Conservation (phyloP, 352 stramenopile genomes). For the Phytopythium sindhum region DNA sequence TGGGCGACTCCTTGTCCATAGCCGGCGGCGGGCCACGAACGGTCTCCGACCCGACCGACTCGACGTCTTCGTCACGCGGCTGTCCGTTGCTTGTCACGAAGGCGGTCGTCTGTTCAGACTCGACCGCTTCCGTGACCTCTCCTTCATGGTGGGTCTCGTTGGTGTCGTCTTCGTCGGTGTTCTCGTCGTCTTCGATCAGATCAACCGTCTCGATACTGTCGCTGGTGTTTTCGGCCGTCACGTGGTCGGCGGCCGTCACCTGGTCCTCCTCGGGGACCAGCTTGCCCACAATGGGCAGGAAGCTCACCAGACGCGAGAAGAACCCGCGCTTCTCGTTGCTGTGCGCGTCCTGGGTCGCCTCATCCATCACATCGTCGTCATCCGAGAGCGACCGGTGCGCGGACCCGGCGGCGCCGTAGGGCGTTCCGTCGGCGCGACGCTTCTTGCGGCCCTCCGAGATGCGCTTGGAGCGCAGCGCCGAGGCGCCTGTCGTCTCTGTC, state of each 20-base stretch:
- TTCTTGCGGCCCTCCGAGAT: constrained; percentile 20
- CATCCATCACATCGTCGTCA: constrained; percentile 14
- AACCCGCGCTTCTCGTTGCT: constrained; percentile 20
- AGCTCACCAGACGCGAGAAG: constrained; percentile 60
- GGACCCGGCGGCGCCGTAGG: constrained; percentile 28
- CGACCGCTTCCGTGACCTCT: background rate
- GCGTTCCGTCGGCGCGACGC: constrained; percentile 35
- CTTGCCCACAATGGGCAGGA: constrained; percentile 62
- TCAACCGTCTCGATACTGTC: constrained; percentile 15
- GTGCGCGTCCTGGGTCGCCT: background rate
- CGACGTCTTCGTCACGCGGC: constrained; percentile 4
- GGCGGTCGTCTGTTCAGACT: background rate
- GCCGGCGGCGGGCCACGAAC: constrained; percentile 1
- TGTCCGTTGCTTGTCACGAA: constrained; percentile 8
- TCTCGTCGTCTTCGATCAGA: constrained; percentile 17
- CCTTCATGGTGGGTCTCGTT: constrained; percentile 7
- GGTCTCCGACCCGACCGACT: background rate
- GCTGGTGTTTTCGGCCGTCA: constrained; percentile 9
- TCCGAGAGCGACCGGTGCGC: constrained; percentile 6
- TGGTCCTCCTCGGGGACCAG: constrained; percentile 39
- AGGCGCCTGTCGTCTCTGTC: constrained; percentile 19
- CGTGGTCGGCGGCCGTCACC: constrained; percentile 13
- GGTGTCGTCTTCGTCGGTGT: constrained; percentile 21
- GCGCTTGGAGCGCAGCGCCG: constrained; percentile 13
- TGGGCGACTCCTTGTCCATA: constrained; percentile 5